Conservation (phyloP, 2,329 filamentous ascomycete genomes). For the Trichoderma koningiopsis region DNA sequence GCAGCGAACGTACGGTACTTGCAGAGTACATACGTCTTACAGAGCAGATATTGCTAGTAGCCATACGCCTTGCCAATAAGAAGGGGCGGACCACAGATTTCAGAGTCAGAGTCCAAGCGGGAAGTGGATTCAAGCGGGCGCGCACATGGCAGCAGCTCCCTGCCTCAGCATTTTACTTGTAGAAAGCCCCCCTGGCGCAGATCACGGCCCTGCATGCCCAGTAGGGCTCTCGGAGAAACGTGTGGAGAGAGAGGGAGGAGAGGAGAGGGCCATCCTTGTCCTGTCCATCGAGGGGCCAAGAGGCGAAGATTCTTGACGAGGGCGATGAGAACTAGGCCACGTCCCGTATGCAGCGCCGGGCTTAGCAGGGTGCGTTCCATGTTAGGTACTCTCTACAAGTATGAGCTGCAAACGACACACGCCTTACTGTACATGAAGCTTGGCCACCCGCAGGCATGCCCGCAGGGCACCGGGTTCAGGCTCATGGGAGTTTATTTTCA, state of each 20-base stretch:
- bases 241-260: background rate
- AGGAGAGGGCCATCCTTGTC: background rate
- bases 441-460: background rate
- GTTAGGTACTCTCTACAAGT: no score
- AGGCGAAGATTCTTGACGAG: background rate
- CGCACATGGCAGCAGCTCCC: conserved; percentile 3
- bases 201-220: conserved; percentile 7
- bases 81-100: background rate
- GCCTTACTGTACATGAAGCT: background rate
- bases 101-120: background rate
- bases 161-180: background rate
- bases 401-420: background rate
- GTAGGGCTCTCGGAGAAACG: conserved; percentile 1
- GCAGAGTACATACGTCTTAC: background rate
- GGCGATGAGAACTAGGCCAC: background rate
- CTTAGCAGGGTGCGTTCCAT: background rate
- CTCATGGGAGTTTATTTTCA: background rate
- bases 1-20: background rate
- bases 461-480: background rate
- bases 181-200: background rate
- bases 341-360: background rate
- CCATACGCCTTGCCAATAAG: background rate
- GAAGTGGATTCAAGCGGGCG: conserved; percentile 2
- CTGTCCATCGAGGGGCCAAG: background rate
- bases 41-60: background rate